phyloP scores from a whole-genome alignment of 2,329 filamentous ascomycete genomes.

The Samsoniella hepiali region DNA sequence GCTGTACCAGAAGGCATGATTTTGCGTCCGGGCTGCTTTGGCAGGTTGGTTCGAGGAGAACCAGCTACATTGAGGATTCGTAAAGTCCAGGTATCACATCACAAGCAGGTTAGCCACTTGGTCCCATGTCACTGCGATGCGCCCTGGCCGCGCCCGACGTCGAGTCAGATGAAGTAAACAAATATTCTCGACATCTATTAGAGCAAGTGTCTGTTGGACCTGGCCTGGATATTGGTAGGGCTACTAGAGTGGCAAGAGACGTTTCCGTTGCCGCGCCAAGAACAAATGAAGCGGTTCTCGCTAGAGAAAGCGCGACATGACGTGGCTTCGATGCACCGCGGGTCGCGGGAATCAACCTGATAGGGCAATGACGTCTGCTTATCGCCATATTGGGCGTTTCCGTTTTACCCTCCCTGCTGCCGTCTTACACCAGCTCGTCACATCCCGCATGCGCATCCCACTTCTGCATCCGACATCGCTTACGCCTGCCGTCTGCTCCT shows the following conservation, averaged over 20 bases:
- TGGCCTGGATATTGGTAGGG: too few relatives aligned
- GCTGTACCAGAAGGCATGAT: not conserved
- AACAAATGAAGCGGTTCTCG: not conserved
- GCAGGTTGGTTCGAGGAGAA: too few relatives aligned
- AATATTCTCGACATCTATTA: too few relatives aligned
- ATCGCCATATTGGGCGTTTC: constrained; percentile 12
- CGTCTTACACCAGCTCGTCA: constrained; percentile 13
- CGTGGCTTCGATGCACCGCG: constrained; percentile 3
- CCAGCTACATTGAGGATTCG: not conserved
- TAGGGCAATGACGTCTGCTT: not conserved
- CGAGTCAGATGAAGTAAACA: too few relatives aligned
- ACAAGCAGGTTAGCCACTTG: not conserved
- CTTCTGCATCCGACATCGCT: constrained; percentile 17
- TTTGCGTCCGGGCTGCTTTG: not conserved
- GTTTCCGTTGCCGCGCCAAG: not conserved
- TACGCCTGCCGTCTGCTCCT: constrained; percentile 12
- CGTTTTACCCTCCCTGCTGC: not conserved
- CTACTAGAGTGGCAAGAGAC: too few relatives aligned
- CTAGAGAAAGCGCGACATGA: not conserved
- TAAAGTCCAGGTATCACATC: not conserved
- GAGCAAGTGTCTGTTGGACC: too few relatives aligned
- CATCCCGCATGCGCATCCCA: constrained; percentile 10
- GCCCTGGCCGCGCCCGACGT: too few relatives aligned
- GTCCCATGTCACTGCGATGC: not conserved
- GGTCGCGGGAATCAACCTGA: not conserved